Base-by-base conservation (phyloP, 495 filamentous ascomycete species). In the Massariosphaeria phaeospora region DNA sequence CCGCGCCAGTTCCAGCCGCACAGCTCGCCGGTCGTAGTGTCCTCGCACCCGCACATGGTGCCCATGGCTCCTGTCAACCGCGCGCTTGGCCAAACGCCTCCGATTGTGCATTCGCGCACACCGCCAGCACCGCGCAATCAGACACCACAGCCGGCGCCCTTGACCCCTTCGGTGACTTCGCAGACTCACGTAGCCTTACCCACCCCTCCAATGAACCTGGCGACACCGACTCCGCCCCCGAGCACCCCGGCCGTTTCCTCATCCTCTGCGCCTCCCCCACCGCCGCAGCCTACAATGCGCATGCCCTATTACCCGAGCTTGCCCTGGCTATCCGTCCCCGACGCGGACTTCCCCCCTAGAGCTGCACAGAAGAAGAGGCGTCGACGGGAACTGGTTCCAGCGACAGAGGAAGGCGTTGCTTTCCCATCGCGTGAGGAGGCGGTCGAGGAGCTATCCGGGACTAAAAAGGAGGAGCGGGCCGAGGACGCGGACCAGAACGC, bases 321-420 rank as follows among this genome's bases (percentile, higher is more conserved):
- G 2, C 90, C 90, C 10, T 95, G 89, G 89, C 73, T 84, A n/a
- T 95, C 89, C 23, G 74, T 76, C 27, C 80, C 84, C 2, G 81
- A 85, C 20, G 59, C 69, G 13, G 67, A 78, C 3, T 95, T 93
- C 65, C 88, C 90, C 23, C 66, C 72, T 2, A 64, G 73, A 62
- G 66, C 66, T 35, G 69, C 66, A 25, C 64, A 69, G 23, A 66
- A 68, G 48, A 70, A 68, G 62, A 73, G 71, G 45, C 67, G 76
- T 46, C 72, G 67, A 58, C 61, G 58, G 34, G 72, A 72, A 27
- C 59, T 58, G 6, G 62, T 79, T 26, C 65, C 69, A 13, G 59
- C 67, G 5, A 68, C 67, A 12, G 55, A 63, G 11, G 57, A 68
- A 18, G 57, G 69, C 1, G 69, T 82, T 15, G 75, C 81, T 25